phyloP scores from a whole-genome alignment of 108 stramenopile genomes.

The Skeletonema costatum region DNA sequence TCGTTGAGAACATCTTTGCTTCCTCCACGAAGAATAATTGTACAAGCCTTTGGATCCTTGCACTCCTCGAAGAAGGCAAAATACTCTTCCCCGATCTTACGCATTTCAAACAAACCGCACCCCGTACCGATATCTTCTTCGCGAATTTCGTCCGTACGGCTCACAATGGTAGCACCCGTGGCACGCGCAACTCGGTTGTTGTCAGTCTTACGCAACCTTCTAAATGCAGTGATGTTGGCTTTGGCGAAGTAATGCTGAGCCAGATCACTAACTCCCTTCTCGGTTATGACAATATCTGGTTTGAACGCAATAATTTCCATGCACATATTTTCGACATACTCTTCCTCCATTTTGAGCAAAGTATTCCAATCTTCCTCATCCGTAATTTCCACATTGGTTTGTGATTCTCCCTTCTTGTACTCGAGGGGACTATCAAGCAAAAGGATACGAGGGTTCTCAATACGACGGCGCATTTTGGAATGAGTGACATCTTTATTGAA shows the following conservation, averaged over 20 bases:
- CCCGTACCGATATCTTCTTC: slow-evolving; percentile 97
- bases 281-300: slow-evolving; percentile 99
- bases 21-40: slow-evolving; percentile 97
- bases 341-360: slow-evolving; percentile 98
- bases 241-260: slow-evolving; percentile 99
- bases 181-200: slow-evolving; percentile 99
- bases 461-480: slow-evolving; percentile 97
- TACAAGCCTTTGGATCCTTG: slow-evolving; percentile 98
- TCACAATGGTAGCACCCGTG: slow-evolving; percentile 97
- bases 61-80: slow-evolving; percentile 98
- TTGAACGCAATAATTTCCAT: slow-evolving; percentile 97
- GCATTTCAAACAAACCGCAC: slow-evolving; percentile 99
- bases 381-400: slow-evolving; percentile 99
- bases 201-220: slow-evolving; percentile 98
- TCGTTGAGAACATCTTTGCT: slow-evolving; percentile 99
- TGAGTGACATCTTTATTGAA: slow-evolving; percentile 99
- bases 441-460: slow-evolving; percentile 98
- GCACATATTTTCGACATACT: slow-evolving; percentile 99
- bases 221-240: slow-evolving; percentile 97
- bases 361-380: slow-evolving; percentile 99
- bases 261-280: slow-evolving; percentile 99
- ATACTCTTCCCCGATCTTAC: slow-evolving; percentile 98
- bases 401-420: slow-evolving; percentile 99
- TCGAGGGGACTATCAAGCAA: slow-evolving; percentile 98
- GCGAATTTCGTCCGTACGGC: slow-evolving; percentile 97